Evolutionary conservation across 192 early-diverging fungal genomes (phyloP), one percentile per base, ranked within the genome.

Genomic region (Coemansia sp.): DNA sequence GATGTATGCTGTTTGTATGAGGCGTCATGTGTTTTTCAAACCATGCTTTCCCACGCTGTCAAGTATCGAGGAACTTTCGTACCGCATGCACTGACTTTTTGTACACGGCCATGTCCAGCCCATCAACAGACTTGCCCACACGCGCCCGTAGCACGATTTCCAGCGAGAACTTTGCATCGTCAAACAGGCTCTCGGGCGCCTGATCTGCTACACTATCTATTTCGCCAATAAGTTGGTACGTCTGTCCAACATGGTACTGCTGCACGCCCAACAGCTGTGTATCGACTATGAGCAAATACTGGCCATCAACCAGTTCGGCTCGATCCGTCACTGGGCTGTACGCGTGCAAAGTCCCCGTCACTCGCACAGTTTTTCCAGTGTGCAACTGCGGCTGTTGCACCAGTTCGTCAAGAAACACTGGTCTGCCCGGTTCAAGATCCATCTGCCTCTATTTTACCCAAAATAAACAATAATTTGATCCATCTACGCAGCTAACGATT

Each of bases 361-460:
- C 52, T 3, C 74, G 74, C 7, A 76, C 74, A 0, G 68, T 70
- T 15, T 60, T 49, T 0, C 62, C 69, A 0, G 25, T 27, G 41
- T 60, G 38, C 14, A 57, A 9, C 1, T 1, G 2, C 0, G 25
- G 52, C 1, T 8, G 24, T 8, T 55, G 41, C 3, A 70, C 73
- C 23, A 77, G 57, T 43, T 77, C 75, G 9, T 71, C 69, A n/a
- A 69, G 53, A 77, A 77, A 71, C 45, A 77, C 75, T n/a, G 69
- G 75, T 19, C 29, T 71, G 5, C 75, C 75, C 5, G 75, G 25
- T 29, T 71, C 75, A 12, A 71, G 50, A 37, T 77, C 75, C 75
- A 77, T 77, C 19, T 23, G 17, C 11, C 2, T 23, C 25, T 45
- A 86, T 83, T 8, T 84, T 72, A 45, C 87, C 77, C 6, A 45